Conservation (phyloP, 345 rosid genomes). For the Lepidium africanum region DNA sequence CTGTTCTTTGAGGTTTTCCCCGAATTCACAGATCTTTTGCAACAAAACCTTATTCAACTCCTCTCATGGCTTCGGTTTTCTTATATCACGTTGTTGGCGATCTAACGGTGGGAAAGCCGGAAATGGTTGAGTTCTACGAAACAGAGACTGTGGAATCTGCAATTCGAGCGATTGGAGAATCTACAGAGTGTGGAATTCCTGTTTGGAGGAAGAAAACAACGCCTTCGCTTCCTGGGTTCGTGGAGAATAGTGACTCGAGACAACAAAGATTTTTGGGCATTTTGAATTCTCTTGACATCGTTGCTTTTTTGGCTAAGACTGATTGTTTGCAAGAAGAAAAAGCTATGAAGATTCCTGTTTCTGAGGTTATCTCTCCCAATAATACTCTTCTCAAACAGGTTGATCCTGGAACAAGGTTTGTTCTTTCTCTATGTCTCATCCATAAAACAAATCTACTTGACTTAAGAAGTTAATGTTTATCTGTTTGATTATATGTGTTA, state of each 20-base stretch:
- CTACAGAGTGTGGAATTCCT: constrained; percentile 88
- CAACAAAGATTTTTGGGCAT: constrained; percentile 86
- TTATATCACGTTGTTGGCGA: constrained; percentile 93
- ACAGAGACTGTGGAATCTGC: constrained; percentile 85
- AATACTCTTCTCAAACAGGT: constrained; percentile 61
- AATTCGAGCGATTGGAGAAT: constrained; percentile 71
- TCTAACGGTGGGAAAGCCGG: constrained; percentile 98
- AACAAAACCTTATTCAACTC: not conserved
- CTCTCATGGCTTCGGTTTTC: constrained; percentile 72
- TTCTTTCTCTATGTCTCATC: too few species aligned
- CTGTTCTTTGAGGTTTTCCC: not conserved
- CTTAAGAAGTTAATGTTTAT: not conserved
- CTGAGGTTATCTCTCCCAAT: constrained; percentile 57
- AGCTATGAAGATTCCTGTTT: constrained; percentile 76
- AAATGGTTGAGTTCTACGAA: constrained; percentile 74
- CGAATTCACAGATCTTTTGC: not conserved
- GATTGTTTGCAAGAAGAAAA: constrained; percentile 73
- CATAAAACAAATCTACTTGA: too few species aligned
- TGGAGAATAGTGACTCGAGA: constrained; percentile 65
- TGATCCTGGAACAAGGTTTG: constrained; percentile 86
- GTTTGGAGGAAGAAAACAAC: constrained; percentile 71
- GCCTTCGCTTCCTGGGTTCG: constrained; percentile 30
- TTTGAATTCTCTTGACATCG: constrained; percentile 76
- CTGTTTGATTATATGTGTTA: not conserved
- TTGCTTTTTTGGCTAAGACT: constrained; percentile 62